These are phyloP conservation scores for Plasmodium gallinaceum DNA, from an alignment of 169 alveolate genomes.

Conservation along the genomic window DNA sequence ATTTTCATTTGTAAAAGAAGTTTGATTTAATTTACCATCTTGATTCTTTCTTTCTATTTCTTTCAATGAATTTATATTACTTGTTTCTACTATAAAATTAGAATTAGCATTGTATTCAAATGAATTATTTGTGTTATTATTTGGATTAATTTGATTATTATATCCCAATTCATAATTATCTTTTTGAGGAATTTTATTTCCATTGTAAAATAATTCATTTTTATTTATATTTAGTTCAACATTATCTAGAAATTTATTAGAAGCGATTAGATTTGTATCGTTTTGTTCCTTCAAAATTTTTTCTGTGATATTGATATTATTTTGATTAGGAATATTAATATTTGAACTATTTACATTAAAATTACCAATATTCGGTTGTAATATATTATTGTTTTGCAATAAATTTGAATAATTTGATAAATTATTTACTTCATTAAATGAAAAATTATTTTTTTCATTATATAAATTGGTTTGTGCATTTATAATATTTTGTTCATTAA, in stretches of 20 bases:
- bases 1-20: conserved; percentile 30
- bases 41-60: conserved; percentile 21
- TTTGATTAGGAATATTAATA: too few relatives aligned
- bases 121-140: background rate
- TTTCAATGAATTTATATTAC: background rate
- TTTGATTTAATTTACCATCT: conserved; percentile 13
- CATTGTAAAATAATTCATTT: background rate
- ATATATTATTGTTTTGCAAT: background rate
- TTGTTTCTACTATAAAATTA: background rate
- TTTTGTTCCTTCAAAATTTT: too few relatives aligned
- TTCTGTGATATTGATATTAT: too few relatives aligned
- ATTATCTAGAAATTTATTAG: background rate
- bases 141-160: background rate
- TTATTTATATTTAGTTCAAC: background rate
- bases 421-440: background rate
- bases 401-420: conserved; percentile 6
- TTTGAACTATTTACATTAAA: too few relatives aligned
- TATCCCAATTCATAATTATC: background rate
- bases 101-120: background rate
- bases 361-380: too few relatives aligned
- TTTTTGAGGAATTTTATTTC: background rate
- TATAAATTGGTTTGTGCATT: background rate
- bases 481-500: background rate
- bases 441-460: background rate
- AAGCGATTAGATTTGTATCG: too few relatives aligned